These are phyloP conservation scores for Hansenula sp. DNA, from an alignment of 1,139 yeast species.

Conservation along the genomic window DNA sequence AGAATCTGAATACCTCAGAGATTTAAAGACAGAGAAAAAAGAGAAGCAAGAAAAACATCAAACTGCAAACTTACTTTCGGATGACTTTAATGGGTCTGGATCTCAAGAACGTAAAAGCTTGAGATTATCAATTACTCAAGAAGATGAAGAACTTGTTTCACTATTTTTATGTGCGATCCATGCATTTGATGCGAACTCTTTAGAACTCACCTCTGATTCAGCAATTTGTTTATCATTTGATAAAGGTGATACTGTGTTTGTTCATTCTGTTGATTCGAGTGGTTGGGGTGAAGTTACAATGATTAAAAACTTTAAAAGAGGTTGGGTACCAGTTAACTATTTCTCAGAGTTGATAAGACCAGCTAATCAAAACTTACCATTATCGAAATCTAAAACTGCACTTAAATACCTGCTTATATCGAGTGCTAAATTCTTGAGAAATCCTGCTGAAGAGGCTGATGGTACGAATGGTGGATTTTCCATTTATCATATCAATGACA, in stretches of 20 bases:
- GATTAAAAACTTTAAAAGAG: constrained; percentile 65
- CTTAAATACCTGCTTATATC: constrained; percentile 62
- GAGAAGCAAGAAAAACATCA: constrained; percentile 7
- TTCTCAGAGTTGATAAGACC: constrained; percentile 57
- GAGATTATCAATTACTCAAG: constrained; percentile 2
- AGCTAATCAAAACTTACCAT: constrained; percentile 28
- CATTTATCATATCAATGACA: constrained; percentile 41
- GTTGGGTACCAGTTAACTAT: constrained; percentile 97
- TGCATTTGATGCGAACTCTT: constrained; percentile 66
- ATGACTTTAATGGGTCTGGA: not conserved
- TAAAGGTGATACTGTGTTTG: constrained; percentile 76
- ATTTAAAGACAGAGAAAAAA: constrained; percentile 7
- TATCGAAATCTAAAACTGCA: constrained; percentile 41
- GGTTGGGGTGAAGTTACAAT: constrained; percentile 98
- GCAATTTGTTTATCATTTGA: constrained; percentile 82
- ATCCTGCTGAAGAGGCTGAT: constrained; percentile 47
- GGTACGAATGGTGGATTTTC: constrained; percentile 25
- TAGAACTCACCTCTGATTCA: constrained; percentile 62
- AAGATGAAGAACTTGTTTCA: constrained; percentile 26
- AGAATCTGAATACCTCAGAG: constrained; percentile 13
- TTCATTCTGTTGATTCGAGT: constrained; percentile 84
- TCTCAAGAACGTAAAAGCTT: not conserved
- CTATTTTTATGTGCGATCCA: constrained; percentile 56
- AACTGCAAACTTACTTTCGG: constrained; percentile 6
- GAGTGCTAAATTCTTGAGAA: constrained; percentile 69